These are phyloP conservation scores for Boletus albobrunnescens DNA, from an alignment of 1,284 basidiomycete species.

Conservation along the genomic window DNA sequence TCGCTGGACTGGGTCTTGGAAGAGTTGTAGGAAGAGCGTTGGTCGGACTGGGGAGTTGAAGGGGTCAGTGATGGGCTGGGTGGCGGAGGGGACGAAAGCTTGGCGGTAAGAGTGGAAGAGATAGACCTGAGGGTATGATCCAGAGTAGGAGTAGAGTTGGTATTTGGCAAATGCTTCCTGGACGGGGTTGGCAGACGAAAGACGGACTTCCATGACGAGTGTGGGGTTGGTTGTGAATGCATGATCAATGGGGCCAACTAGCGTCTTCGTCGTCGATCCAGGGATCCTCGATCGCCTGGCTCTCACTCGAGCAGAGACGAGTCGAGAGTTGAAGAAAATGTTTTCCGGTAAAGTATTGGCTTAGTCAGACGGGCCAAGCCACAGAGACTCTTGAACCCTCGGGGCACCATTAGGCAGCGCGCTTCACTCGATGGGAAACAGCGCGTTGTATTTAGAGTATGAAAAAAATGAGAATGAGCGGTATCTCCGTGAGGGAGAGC, in stretches of 20 bases:
- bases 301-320: constrained; percentile 4
- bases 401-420: no score
- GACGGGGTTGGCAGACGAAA: constrained; percentile 34
- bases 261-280: constrained; percentile 23
- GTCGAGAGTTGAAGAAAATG: constrained; percentile 24
- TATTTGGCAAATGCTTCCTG: constrained; percentile 26
- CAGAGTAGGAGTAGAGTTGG: constrained; percentile 16
- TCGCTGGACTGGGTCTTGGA: constrained; percentile 67
- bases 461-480: no score
- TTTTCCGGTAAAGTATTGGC: constrained; percentile 14
- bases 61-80: constrained; percentile 50
- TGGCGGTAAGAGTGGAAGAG: constrained; percentile 30
- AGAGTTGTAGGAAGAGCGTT: constrained; percentile 68
- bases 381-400: no score
- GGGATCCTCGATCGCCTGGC: constrained; percentile 22
- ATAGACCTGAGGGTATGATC: constrained; percentile 37
- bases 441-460: no score
- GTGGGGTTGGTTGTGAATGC: constrained; percentile 26
- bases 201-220: constrained; percentile 34
- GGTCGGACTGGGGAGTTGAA: constrained; percentile 44
- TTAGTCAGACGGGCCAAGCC: constrained; percentile 37
- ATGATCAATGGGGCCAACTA: no score
- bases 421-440: no score
- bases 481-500: background rate
- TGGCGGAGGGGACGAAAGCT: constrained; percentile 30